Base-by-base conservation (phyloP, 2,329 filamentous ascomycete genomes). In the Pyrenochaeta sp. region DNA sequence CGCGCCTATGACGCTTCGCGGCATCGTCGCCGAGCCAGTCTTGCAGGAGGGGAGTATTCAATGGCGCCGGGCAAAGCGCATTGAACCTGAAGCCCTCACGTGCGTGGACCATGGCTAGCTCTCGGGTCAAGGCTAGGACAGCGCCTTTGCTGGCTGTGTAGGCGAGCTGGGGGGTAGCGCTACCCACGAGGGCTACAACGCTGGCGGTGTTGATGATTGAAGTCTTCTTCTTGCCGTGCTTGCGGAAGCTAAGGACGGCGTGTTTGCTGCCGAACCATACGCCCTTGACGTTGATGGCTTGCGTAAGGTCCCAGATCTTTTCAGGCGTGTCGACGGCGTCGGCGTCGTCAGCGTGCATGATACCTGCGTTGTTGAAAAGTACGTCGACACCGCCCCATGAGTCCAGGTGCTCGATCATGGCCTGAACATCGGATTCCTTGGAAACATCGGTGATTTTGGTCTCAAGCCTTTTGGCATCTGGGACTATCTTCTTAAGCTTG, bases 261-360 rank as follows among this genome's bases (percentile, higher is more conserved):
- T 97, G 92, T 85, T 97, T 97, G 85, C 88, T 90, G 59, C 93
- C 93, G 77, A 88, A 97, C 93, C 93, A 97, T n/a, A 97, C 93
- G 43, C 93, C 93, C 86, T 97, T 97, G 78, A 97, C 93, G 79
- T 97, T 97, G 83, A 97, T 96, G 77, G 88, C 89, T 61, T 96
- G 92, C 4, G 93, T 97, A 66, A 96, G 82, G 72, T 97, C 92
- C 93, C 93, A 97, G 82, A 97, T 93, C 71, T 87, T 88, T 82
- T 97, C 92, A 50, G 91, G 89, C 1, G 93, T 97, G 76, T 90
- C 86, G 76, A 96, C 82, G 48, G 93, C 92, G 77, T 78, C 75
- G 37, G 80, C 81, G 61, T 84, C 81, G 56, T 90, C 84, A 47
- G 88, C 89, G 81, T 97, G 93, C 93, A 97, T 97, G 79, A 97